Base-by-base conservation (phyloP, 108 stramenopile species). In the Bacterosira constricta region DNA sequence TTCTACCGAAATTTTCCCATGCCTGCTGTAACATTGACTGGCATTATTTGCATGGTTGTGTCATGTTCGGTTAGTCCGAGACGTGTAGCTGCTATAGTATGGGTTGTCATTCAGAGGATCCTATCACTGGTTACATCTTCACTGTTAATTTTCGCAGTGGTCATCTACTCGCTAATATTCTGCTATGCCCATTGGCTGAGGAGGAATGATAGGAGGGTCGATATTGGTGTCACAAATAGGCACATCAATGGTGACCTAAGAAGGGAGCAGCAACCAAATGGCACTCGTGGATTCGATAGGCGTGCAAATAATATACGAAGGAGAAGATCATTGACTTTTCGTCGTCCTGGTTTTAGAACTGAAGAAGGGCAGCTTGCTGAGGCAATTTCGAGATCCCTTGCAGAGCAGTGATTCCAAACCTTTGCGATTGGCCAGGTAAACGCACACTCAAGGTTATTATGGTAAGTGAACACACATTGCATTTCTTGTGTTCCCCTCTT, bases 301-400 rank as follows among this genome's bases (percentile, higher is more conserved):
- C 21, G n/a, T n/a, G n/a, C n/a, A n/a, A n/a, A n/a, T n/a, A n/a
- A n/a, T n/a, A n/a, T n/a, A n/a, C n/a, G n/a, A n/a, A n/a, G n/a
- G n/a, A n/a, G n/a, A n/a, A n/a, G n/a, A n/a, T n/a, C n/a, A n/a
- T n/a, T n/a, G 27, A 26, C 38, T 18, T 27, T 9, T 26, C 35
- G 17, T n/a, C 36, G 9, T 26, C 34, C 11, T 29, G 46, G 35
- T 30, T 41, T 63, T 49, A 0, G 21, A 39, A 65, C 53, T 9
- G 72, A 73, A 37, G 63, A 57, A 49, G 63, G 65, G 21, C 62
- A 55, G 53, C 30, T 72, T 1, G 30, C 44, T 6, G 72, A 58
- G 58, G 72, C 63, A 6, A 58, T 73, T 0, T 54, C 63, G 18
- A 64, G 63, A 73, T 65, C 72, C 21, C 39, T 63, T 23, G 51